Evolutionary conservation across 75 land plant species (phyloP).

Genomic region (Larix kaempferi): DNA sequence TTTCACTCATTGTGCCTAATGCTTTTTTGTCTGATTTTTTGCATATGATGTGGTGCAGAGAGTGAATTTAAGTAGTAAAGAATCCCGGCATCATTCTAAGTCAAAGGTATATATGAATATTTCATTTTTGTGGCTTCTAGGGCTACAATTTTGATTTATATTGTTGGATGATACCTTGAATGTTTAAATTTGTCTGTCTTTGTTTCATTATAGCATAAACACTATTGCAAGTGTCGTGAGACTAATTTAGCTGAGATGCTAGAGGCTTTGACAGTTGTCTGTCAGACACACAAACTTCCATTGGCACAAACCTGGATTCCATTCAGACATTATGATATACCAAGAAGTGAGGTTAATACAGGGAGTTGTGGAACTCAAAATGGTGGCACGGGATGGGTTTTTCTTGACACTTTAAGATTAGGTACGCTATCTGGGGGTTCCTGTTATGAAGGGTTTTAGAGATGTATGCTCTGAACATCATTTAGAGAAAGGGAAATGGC

Average conservation of each 20-base stretch:
- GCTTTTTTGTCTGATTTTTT: not conserved
- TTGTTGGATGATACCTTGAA: not conserved
- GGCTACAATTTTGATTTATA: not conserved
- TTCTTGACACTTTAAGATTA: constrained; percentile 46
- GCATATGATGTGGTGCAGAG: constrained; percentile 23
- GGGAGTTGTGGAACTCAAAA: constrained; percentile 5
- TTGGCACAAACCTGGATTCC: constrained; percentile 88
- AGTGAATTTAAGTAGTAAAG: constrained; percentile 36
- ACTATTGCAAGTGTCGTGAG: constrained; percentile 35
- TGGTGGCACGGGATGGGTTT: constrained; percentile 1
- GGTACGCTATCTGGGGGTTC: no score
- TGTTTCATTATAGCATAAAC: constrained; percentile 18
- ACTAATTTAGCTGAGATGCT: constrained; percentile 72
- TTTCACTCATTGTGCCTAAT: no score
- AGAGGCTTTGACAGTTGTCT: constrained; percentile 70
- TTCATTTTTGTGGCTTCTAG: not conserved
- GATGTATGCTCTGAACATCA: no score
- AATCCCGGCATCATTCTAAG: constrained; percentile 14
- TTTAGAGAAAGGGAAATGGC: no score
- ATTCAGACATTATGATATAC: constrained; percentile 12
- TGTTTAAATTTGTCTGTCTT: not conserved
- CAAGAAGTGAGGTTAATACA: constrained; percentile 13
- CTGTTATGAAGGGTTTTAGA: no score
- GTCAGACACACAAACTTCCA: constrained; percentile 87
- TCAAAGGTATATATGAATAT: constrained; percentile 24